These are phyloP conservation scores for Chaetomium strumarium DNA, from an alignment of 2,329 filamentous ascomycete genomes.

Conservation along the genomic window DNA sequence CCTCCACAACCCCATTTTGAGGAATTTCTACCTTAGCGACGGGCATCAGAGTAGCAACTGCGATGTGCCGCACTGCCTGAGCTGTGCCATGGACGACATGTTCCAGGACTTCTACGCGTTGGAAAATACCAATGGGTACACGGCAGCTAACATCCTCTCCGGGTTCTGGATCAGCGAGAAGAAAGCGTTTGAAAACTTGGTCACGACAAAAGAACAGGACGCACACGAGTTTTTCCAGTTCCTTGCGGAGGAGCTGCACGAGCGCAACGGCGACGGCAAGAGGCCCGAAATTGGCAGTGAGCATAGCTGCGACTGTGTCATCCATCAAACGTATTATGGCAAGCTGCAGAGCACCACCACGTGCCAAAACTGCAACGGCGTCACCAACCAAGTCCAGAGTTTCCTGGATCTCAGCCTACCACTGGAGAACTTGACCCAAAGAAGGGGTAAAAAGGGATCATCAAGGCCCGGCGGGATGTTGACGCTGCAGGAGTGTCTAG, in stretches of 20 bases:
- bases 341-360: conserved; percentile 87
- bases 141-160: conserved; percentile 80
- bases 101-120: conserved; percentile 65
- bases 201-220: conserved; percentile 92
- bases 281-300: conserved; percentile 53
- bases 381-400: conserved; percentile 76
- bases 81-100: conserved; percentile 67
- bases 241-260: conserved; percentile 83
- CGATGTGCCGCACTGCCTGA: conserved; percentile 54
- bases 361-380: conserved; percentile 79
- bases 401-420: conserved; percentile 88
- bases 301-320: conserved; percentile 76
- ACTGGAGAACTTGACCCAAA: conserved; percentile 69
- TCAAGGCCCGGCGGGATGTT: conserved; percentile 44
- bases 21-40: conserved; percentile 87
- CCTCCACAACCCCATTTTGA: conserved; percentile 85
- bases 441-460: conserved; percentile 48
- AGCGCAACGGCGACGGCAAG: conserved; percentile 68
- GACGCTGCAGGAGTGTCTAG: conserved; percentile 68
- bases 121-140: conserved; percentile 82
- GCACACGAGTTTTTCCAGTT: conserved; percentile 98
- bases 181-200: conserved; percentile 65
- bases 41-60: conserved; percentile 79
- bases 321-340: conserved; percentile 92
- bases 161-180: conserved; percentile 84